A percentile compares a stretch with the other conserved stretches of the same genome.
These are phyloP conservation scores for Sphagnum magellanicum DNA, from an alignment of 228 moss, liverwort and hornwort genomes.

Conservation along the genomic window DNA sequence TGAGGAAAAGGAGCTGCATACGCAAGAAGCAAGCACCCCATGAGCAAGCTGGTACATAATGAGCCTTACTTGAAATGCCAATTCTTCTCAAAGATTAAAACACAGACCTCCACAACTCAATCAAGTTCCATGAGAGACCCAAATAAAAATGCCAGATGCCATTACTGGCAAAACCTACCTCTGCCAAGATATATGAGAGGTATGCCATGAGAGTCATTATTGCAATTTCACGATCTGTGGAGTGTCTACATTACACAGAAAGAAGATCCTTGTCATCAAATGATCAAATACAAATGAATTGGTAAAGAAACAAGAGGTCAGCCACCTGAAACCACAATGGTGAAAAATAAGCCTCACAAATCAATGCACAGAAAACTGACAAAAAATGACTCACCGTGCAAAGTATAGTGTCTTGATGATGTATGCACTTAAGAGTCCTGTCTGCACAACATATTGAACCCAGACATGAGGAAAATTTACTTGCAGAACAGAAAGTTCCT, in stretches of 20 bases:
- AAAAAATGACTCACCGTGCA: constrained; percentile 19
- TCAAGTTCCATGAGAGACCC: neutral
- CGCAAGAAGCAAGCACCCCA: neutral
- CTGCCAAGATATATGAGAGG: constrained; percentile 73
- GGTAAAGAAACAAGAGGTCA: neutral
- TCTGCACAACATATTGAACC: constrained; percentile 9
- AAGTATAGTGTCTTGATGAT: constrained; percentile 77
- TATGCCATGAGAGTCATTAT: constrained; percentile 83
- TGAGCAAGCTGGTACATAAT: too few species aligned
- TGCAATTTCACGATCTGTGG: constrained; percentile 79
- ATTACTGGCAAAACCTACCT: constrained; percentile 12
- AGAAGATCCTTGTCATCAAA: neutral
- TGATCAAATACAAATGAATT: neutral
- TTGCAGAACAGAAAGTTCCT: too few species aligned
- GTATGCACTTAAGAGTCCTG: constrained; percentile 69
- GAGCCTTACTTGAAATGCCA: too few species aligned
- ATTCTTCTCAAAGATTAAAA: too few species aligned
- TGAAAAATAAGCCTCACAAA: neutral
- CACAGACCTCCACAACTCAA: neutral
- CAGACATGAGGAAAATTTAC: too few species aligned
- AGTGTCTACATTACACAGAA: constrained; percentile 36
- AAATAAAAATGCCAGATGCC: neutral
- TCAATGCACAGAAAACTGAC: neutral
- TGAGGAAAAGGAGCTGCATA: constrained; percentile 54
- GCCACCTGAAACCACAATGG: neutral